Evolutionary conservation across 2,329 filamentous ascomycete genomes (phyloP), one percentile per base, ranked within the genome.

Genomic region (Teratosphaeria viscida): DNA sequence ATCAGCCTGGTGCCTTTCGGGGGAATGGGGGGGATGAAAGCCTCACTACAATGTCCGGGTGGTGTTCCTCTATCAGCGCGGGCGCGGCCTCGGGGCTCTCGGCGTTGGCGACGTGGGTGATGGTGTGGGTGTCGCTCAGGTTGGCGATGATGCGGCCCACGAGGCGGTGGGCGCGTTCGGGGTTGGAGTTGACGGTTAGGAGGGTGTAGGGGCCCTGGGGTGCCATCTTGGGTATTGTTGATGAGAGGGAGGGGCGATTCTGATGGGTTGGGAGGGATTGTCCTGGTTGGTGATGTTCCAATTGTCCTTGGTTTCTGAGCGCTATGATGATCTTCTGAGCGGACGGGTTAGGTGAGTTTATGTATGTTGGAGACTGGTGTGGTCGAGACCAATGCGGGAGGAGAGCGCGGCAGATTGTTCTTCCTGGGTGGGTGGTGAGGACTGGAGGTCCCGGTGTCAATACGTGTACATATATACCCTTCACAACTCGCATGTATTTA

Each of bases 131-230:
- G 59, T 86, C 84, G 69, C 84, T 85, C 35, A 89, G 72, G 12
- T 78, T 79, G 59, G 86, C 82, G 11, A 81, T 77, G 43, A 89
- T 72, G 0, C 82, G 78, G 11, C 85, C 85, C 66, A 87, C 81
- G 37, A 89, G 72, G 7, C 76, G 73, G 73, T 83, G 82, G 37
- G 85, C 86, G 59, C 85, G 78, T 63, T 86, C 85, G 0, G 85
- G 85, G 1, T 81, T 83, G 1, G 81, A 87, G 74, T 88, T 88
- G 64, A 88, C 84, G 1, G 84, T 88, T 34, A 87, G 80, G 12
- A 88, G 79, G 65, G 77, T 81, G 73, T 79, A 88, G 2, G 83
- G 83, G 19, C 83, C 83, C 61, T 66, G 65, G 62, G 70, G 66
- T 8, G 58, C 49, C 34, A 61, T 59, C 2, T 54, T 39, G 19